phyloP scores from a whole-genome alignment of 2,329 filamentous ascomycete genomes.

The Penicillium corylophilum region DNA sequence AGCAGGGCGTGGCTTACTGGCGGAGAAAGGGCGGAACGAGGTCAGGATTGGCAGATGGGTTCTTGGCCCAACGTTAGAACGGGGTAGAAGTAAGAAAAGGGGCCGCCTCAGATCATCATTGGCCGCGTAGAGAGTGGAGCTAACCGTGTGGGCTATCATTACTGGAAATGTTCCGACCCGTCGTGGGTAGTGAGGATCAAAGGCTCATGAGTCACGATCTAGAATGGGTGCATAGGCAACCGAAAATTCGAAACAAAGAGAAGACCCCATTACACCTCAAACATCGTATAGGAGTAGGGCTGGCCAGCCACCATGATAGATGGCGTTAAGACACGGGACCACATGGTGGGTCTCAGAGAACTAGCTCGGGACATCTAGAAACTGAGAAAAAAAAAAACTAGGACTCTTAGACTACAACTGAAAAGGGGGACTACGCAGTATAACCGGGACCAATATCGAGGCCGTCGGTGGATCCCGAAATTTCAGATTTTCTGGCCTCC shows the following conservation, averaged over 20 bases:
- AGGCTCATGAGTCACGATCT: not conserved
- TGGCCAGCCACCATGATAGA: conserved; percentile 18
- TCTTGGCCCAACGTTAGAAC: conserved; percentile 9
- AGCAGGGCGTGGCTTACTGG: not conserved
- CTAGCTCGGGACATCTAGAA: conserved; percentile 4
- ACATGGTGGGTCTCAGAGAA: conserved; percentile 13
- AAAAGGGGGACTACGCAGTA: not conserved
- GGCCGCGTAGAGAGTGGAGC: conserved; percentile 13
- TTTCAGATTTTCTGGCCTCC: not conserved
- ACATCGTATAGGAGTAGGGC: conserved; percentile 14
- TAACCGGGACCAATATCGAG: not conserved
- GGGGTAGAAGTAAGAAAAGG: conserved; percentile 11
- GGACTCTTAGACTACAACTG: not conserved
- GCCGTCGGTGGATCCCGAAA: not conserved
- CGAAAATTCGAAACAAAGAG: not conserved
- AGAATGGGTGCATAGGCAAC: not conserved
- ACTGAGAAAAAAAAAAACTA: not conserved
- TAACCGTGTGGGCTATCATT: conserved; percentile 22
- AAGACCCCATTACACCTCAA: not conserved
- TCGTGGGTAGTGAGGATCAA: conserved; percentile 6
- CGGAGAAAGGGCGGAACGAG: conserved; percentile 7
- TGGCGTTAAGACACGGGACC: conserved; percentile 23
- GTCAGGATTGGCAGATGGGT: conserved; percentile 14
- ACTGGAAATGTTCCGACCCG: conserved; percentile 22
- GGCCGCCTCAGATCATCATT: conserved; percentile 12